These are phyloP conservation scores for Straminergon stramineum DNA, from an alignment of 225 moss, liverwort and hornwort species.

Conservation along the genomic window DNA sequence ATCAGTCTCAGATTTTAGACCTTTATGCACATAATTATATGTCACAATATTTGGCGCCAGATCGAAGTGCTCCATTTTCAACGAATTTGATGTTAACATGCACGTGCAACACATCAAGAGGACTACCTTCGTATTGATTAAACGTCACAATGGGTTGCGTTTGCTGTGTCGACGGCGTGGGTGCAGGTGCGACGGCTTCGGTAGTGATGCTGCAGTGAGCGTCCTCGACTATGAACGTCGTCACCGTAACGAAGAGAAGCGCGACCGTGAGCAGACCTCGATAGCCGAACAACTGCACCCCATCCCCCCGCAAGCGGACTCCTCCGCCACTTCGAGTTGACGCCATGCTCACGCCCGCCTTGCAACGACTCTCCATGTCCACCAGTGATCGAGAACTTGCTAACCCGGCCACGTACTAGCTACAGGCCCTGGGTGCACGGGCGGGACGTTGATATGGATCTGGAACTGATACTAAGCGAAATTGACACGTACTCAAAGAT, in stretches of 20 bases:
- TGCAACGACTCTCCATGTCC: background rate
- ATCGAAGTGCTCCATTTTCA: background rate
- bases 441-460: background rate
- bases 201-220: background rate
- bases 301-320: background rate
- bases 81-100: background rate
- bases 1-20: background rate
- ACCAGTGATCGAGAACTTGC: background rate
- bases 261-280: background rate
- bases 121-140: background rate
- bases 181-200: background rate
- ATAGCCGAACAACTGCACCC: background rate
- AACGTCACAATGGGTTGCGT: background rate
- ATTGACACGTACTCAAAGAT: background rate
- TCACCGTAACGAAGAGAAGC: background rate
- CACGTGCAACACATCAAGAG: background rate
- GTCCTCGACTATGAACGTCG: no score
- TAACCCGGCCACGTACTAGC: background rate
- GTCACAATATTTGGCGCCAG: background rate
- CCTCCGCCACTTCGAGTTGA: background rate
- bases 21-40: background rate
- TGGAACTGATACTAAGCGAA: background rate
- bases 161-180: background rate
- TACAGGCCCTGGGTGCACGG: background rate
- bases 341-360: background rate